Evolutionary conservation across 352 stramenopile species (phyloP), one percentile per base, ranked within the genome.

Genomic region (Phytophthora citricola): DNA sequence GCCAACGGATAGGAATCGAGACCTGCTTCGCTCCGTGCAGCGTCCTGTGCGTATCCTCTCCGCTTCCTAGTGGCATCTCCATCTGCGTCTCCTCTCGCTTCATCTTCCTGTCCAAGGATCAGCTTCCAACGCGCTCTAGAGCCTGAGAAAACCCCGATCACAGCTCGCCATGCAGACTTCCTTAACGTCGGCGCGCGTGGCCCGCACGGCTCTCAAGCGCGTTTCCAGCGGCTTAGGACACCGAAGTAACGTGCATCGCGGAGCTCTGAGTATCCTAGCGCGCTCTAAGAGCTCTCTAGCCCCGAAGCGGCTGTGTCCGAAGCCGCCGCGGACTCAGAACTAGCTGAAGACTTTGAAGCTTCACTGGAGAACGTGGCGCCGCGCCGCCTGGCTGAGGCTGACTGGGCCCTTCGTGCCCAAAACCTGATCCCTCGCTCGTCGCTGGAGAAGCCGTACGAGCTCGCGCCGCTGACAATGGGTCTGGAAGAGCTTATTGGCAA

Each of bases 391-490:
- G 66, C 50, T 1, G 61, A 85, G 29, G 83, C 83, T 7, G 83
- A 90, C 27, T 92, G 83, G 83, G 75, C 83, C 32, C 73, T 89
- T 27, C 73, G 82, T 43, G 81, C 81, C 1, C 73, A 88, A 53
- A 52, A 72, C 11, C 51, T 92, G 10, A 69, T 79, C 47, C 83
- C 83, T 34, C 79, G 83, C 12, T 34, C 73, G 27, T 76, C 73
- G 12, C 69, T 92, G 7, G 62, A 79, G 43, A 75, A 76, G 47
- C 67, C 69, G 10, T 77, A 71, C 49, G 58, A 73, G 50, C 51
- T 84, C 22, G 54, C 73, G 39, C 59, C 53, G n/a, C 58, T 70
- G 31, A 75, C 47, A 10, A 44, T 64, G 4, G 59, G 47, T 12
- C 71, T 79, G 0, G 67, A 79, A 12, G 40, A 74, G 17, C 20